Percentiles rank a stretch among this genome's conserved stretches.
Evolutionary conservation across 768 basidiomycete species (phyloP).

Genomic region (Polyporus arcularius): DNA sequence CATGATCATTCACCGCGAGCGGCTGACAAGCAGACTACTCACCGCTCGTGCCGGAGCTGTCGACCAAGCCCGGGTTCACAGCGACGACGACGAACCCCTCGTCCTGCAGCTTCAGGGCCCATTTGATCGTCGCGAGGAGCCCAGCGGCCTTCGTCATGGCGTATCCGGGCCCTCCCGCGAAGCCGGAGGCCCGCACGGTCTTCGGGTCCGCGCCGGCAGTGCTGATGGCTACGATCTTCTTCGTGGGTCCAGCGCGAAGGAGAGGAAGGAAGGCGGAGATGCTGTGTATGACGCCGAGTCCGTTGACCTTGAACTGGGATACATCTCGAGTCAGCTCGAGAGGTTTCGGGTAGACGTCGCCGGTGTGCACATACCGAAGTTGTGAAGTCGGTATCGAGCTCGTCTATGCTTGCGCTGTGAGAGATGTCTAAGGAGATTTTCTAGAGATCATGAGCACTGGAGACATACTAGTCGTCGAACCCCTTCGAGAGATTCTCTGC

Average conservation of each 20-base stretch:
- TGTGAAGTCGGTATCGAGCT: constrained; percentile 13
- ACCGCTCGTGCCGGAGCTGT: constrained; percentile 21
- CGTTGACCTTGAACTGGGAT: constrained; percentile 28
- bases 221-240: constrained; percentile 38
- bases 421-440: neutral
- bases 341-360: no score
- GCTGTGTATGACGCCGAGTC: constrained; percentile 29
- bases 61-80: constrained; percentile 38
- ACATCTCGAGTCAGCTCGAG: neutral
- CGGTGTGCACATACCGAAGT: neutral
- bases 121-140: constrained; percentile 40
- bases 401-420: constrained; percentile 8
- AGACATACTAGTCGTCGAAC: constrained; percentile 27
- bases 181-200: constrained; percentile 18
- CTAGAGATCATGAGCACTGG: neutral
- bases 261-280: neutral
- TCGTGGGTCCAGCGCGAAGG: constrained; percentile 37
- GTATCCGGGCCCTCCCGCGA: constrained; percentile 29
- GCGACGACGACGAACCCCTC: constrained; percentile 38
- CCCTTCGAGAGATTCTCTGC: constrained; percentile 5
- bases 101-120: constrained; percentile 31
- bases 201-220: constrained; percentile 33
- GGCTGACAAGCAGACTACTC: neutral
- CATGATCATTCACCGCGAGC: no score
- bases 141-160: constrained; percentile 38